phyloP scores from a whole-genome alignment of 306 rosid genomes.

The Corylus avellana region DNA sequence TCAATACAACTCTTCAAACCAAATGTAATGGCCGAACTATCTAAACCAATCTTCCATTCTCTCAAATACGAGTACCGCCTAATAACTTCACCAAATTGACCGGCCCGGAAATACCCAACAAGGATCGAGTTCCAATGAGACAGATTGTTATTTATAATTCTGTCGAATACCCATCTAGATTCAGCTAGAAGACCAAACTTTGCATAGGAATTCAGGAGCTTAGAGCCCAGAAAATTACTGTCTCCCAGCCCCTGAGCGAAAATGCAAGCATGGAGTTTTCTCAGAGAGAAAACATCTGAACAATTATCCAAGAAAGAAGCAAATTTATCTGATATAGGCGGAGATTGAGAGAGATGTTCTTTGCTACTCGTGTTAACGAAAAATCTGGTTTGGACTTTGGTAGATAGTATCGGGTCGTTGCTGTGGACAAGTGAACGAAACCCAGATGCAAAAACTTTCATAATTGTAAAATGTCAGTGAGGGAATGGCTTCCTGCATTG shows the following conservation, averaged over 20 bases:
- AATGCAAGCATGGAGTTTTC: constrained; percentile 34
- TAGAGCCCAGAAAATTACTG: constrained; percentile 24
- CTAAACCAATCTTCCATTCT: constrained; percentile 26
- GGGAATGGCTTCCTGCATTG: background rate
- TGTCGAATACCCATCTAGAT: constrained; percentile 20
- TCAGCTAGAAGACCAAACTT: constrained; percentile 21
- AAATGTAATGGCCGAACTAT: constrained; percentile 34
- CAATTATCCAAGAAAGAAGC: constrained; percentile 29
- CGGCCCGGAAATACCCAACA: constrained; percentile 29
- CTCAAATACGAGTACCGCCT: constrained; percentile 34
- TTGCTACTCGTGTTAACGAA: background rate
- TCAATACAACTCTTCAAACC: constrained; percentile 39
- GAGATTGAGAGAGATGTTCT: background rate
- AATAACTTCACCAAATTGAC: constrained; percentile 31
- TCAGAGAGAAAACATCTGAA: constrained; percentile 16
- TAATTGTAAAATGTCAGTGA: background rate
- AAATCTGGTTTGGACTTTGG: constrained; percentile 9
- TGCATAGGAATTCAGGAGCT: constrained; percentile 36
- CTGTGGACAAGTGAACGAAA: background rate
- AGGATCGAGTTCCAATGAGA: constrained; percentile 34
- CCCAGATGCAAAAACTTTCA: constrained; percentile 14
- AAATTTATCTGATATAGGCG: constrained; percentile 2
- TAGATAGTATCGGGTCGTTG: background rate
- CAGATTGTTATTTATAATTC: constrained; percentile 15
- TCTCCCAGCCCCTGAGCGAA: constrained; percentile 27